phyloP scores from a whole-genome alignment of 441 rosid genomes.

The Jatropha multifida region DNA sequence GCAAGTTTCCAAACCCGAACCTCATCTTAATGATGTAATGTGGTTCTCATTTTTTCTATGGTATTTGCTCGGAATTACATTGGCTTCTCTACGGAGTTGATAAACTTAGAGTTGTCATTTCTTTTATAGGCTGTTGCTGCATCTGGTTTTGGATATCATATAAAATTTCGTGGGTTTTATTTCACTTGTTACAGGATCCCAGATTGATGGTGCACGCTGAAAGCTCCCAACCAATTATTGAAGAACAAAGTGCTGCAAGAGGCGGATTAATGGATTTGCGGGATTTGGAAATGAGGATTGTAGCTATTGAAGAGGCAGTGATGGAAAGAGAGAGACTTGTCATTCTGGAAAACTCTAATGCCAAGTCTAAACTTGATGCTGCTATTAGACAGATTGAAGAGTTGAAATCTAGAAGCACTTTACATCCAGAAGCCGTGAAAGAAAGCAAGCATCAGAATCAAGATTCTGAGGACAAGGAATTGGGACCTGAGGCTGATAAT shows the following conservation, averaged over 20 bases:
- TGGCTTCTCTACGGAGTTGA: slow-evolving; percentile 5
- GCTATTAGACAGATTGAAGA: slow-evolving; percentile 57
- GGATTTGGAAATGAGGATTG: slow-evolving; percentile 54
- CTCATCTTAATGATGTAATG: slow-evolving; percentile 8
- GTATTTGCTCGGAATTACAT: background rate
- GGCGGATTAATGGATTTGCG: slow-evolving; percentile 47
- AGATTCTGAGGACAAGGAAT: slow-evolving; percentile 31
- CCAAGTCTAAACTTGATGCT: slow-evolving; percentile 50
- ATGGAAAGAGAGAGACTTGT: slow-evolving; percentile 58
- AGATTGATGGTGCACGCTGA: slow-evolving; percentile 26
- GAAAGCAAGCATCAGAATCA: slow-evolving; percentile 31
- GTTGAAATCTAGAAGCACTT: slow-evolving; percentile 39
- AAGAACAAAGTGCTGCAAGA: slow-evolving; percentile 25
- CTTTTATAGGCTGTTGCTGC: slow-evolving; percentile 7
- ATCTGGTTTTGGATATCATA: slow-evolving; percentile 8
- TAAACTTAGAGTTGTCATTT: background rate
- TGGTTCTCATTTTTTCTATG: slow-evolving; percentile 10
- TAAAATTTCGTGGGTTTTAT: slow-evolving; percentile 7
- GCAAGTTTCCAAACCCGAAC: slow-evolving; percentile 6
- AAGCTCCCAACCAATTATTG: slow-evolving; percentile 32
- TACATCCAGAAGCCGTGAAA: slow-evolving; percentile 25
- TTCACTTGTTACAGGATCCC: slow-evolving; percentile 43
- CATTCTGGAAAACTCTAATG: slow-evolving; percentile 43
- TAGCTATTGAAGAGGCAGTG: slow-evolving; percentile 61
- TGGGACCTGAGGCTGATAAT: slow-evolving; percentile 18